These are phyloP conservation scores for Panaeolus cyanescens DNA, from an alignment of 768 basidiomycete species.

Conservation along the genomic window DNA sequence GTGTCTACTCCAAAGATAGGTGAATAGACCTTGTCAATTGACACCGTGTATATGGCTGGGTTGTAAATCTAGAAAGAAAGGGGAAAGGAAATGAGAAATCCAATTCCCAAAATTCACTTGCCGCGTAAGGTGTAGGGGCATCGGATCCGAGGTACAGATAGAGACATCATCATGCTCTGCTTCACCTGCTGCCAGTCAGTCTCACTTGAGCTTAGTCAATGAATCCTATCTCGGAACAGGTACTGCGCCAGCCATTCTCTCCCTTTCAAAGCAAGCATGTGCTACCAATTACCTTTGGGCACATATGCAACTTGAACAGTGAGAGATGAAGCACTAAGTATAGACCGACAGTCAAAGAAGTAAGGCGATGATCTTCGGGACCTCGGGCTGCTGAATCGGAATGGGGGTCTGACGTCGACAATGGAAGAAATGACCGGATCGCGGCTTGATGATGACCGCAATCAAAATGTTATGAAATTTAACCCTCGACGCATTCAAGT, in stretches of 20 bases:
- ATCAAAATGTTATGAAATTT: not conserved
- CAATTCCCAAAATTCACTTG: not conserved
- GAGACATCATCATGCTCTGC: not conserved
- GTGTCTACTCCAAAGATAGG: constrained; percentile 21
- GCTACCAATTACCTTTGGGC: not conserved
- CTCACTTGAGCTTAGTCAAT: constrained; percentile 1
- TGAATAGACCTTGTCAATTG: constrained; percentile 10
- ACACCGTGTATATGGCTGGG: not conserved
- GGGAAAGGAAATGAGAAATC: not conserved
- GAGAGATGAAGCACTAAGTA: not conserved
- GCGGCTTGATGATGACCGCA: not conserved
- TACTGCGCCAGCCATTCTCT: not conserved
- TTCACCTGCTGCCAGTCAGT: not conserved
- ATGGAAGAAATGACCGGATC: constrained; percentile 13
- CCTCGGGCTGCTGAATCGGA: not conserved
- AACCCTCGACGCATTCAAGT: constrained; percentile 3
- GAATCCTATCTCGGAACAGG: not conserved
- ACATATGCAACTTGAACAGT: not conserved
- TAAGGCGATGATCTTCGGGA: constrained; percentile 1
- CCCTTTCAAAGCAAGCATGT: not conserved
- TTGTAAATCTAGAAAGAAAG: not conserved
- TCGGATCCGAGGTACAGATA: constrained; percentile 3
- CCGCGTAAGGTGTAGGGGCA: not conserved
- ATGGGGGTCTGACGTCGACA: constrained; percentile 10
- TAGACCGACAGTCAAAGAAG: not conserved